A percentile compares a stretch with the other conserved stretches of the same genome.
These are phyloP conservation scores for Apophysomyces variabilis DNA, from an alignment of 371 early-diverging fungal genomes.

Conservation along the genomic window DNA sequence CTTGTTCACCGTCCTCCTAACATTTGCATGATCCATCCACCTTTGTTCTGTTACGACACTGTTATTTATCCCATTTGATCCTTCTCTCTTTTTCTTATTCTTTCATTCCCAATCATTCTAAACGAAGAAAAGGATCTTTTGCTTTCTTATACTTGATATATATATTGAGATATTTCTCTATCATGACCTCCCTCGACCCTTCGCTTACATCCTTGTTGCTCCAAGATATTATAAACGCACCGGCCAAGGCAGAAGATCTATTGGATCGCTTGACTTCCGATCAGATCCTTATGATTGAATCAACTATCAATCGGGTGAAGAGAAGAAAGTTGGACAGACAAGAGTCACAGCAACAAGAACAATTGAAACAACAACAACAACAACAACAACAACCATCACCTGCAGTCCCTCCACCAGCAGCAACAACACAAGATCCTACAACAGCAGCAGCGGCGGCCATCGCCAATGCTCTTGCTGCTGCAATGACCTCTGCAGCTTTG, in stretches of 20 bases:
- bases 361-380: not conserved
- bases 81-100: not conserved
- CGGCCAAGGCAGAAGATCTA: constrained; percentile 42
- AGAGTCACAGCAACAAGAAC: constrained; percentile 16
- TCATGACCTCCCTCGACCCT: not conserved
- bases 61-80: constrained; percentile 8
- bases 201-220: constrained; percentile 14
- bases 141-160: not conserved
- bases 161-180: not conserved
- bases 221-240: constrained; percentile 42
- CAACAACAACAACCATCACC: constrained; percentile 31
- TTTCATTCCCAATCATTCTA: not conserved
- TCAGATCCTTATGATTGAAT: constrained; percentile 45
- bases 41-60: constrained; percentile 7
- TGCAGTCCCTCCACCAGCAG: constrained; percentile 28
- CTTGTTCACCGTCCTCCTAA: not conserved
- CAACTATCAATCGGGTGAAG: constrained; percentile 43
- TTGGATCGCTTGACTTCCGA: constrained; percentile 41
- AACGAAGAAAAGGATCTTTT: not conserved
- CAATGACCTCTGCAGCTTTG: constrained; percentile 37
- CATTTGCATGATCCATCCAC: constrained; percentile 12
- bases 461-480: constrained; percentile 40
- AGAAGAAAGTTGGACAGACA: constrained; percentile 41
- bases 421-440: constrained; percentile 17
- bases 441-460: constrained; percentile 29